Evolutionary conservation across 345 rosid genomes (phyloP), one percentile per base, ranked within the genome.

Genomic region (Theobroma cacao): DNA sequence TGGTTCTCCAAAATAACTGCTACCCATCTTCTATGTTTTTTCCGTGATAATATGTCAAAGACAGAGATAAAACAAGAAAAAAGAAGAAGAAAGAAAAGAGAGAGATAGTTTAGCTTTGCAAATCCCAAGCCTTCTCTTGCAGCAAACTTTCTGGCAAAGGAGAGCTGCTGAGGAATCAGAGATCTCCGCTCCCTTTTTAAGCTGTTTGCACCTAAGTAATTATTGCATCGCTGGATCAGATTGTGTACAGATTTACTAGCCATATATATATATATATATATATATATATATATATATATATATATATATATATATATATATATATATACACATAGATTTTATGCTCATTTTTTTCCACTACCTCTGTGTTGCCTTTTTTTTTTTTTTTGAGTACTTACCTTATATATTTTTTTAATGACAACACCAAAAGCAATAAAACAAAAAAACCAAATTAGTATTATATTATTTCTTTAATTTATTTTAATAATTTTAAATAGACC

Each of bases 171-270:
- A 85, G 82, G 64, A 85, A 87, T 75, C 83, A 62, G 80, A 87
- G 92, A 89, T 88, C 93, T 89, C 78, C 52, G 13, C 78, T 4
- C 82, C 66, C 79, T 80, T 86, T 90, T 80, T 82, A 83, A 83
- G 83, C 78, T 83, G 82, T 85, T 80, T 86, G 66, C 74, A 81
- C 76, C 68, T 77, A 47, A 85, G 84, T 85, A 86, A 92, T 88
- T 83, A 87, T 89, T 92, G 99, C 96, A 82, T 90, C 88, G 96
- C 97, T 93, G 99, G 92, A 91, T 89, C 91, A 83, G 95, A 96
- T 92, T 92, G 82, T 86, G 85, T 82, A 61, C 84, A 87, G 95
- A 92, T 91, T 92, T 89, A 85, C 28, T 85, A 68, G 78, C 84
- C 81, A 81, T 82, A 70, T 85, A 77, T 76, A 38, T 78, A 75